Evolutionary conservation across 1,284 basidiomycete species (phyloP).

Genomic region (Naganishia cerealis): DNA sequence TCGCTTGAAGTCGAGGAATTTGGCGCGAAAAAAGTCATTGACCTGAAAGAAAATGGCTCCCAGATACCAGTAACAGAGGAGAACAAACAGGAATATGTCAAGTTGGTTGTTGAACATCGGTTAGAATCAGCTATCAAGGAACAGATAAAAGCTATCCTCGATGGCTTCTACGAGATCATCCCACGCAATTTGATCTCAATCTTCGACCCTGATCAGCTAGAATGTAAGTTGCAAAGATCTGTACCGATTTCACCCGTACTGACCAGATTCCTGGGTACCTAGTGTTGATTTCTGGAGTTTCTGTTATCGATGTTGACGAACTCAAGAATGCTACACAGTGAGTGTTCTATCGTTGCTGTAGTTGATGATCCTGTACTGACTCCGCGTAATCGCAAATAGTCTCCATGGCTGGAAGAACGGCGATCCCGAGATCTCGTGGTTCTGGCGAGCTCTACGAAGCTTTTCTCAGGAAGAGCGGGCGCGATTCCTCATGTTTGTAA

Average conservation of each 20-base stretch:
- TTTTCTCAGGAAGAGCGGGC: conserved; percentile 96
- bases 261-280: conserved; percentile 38
- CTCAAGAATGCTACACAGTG: conserved; percentile 75
- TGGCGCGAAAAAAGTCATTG: conserved; percentile 79
- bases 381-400: conserved; percentile 34
- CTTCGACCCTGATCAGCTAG: conserved; percentile 97
- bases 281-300: conserved; percentile 92
- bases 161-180: conserved; percentile 82
- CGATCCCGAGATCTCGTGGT: conserved; percentile 96
- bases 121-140: conserved; percentile 92
- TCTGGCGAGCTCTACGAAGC: conserved; percentile 97
- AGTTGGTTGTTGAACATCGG: conserved; percentile 72
- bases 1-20: conserved; percentile 65
- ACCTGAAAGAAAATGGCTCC: conserved; percentile 80
- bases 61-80: conserved; percentile 83
- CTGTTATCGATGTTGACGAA: conserved; percentile 98
- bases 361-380: background rate
- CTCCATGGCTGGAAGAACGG: conserved; percentile 54
- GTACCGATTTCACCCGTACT: conserved; percentile 11
- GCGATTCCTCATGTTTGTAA: conserved; percentile 94
- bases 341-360: conserved; percentile 20
- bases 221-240: conserved; percentile 57
- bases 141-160: conserved; percentile 87
- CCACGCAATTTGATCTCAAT: conserved; percentile 56
- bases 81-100: conserved; percentile 97